Base-by-base conservation (phyloP, 192 early-diverging fungal species). In the Coemansia sp. region DNA sequence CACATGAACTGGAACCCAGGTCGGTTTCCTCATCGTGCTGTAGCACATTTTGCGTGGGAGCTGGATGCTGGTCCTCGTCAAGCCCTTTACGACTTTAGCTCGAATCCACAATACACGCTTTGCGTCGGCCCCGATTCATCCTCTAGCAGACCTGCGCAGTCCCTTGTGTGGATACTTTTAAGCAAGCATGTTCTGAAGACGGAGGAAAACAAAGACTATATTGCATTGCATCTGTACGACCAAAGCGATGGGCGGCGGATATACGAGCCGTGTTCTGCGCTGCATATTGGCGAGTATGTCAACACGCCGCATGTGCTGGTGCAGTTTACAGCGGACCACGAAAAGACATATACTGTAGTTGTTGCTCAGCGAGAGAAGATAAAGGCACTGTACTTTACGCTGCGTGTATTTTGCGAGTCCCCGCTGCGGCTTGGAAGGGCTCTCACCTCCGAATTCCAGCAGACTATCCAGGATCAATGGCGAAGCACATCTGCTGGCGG, bases 1-100 rank as follows among this genome's bases (percentile, higher is more conserved):
- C 94, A 98, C 68, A 74, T 96, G 23, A 96, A 94, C 71, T 95
- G 92, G 94, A 93, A 94, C 83, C 91, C 94, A 7, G 87, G 84
- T 40, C 65, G 90, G 45, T 92, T 95, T 64, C 73, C 71, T 9
- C 77, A 92, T 72, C 79, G 86, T 39, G 84, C 87, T 61, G 87
- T 87, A 10, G 69, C 90, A 42, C 94, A 95, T 64, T 87, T 88
- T 72, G 57, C 49, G 60, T 81, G 73, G 77, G 21, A 23, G 2
- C 38, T 69, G 64, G 52, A 71, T 58, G 68, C 82, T 58, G 81
- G 85, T 11, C 76, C 83, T 19, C 70, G 75, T 39, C 70, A 80
- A 50, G 87, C 86, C 23, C 80, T 81, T 9, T 89, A 82, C 61
- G 87, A 85, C 49, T 77, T 89, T 67, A 90, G 87, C 26, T 83